A percentile compares a stretch with the other conserved stretches of the same genome.
Evolutionary conservation across 768 basidiomycete species (phyloP).

Genomic region (Termitomyces sp.): DNA sequence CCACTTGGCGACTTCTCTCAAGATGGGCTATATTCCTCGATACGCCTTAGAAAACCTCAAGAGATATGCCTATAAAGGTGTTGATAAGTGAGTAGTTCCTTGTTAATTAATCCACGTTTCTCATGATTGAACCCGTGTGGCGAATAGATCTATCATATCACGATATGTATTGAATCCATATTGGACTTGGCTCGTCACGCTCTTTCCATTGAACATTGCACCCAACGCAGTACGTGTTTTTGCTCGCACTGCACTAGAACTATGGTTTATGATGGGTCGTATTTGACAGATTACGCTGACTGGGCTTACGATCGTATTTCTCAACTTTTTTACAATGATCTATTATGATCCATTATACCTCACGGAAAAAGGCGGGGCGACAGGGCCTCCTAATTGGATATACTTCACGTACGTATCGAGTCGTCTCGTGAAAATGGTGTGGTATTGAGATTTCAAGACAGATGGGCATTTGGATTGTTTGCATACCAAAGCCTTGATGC

Average conservation of each 20-base stretch:
- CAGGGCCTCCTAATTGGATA: constrained; percentile 75
- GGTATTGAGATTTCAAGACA: constrained; percentile 22
- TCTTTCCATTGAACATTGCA: constrained; percentile 81
- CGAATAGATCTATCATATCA: constrained; percentile 65
- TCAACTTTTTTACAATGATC: constrained; percentile 81
- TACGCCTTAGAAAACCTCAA: constrained; percentile 69
- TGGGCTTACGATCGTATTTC: constrained; percentile 73
- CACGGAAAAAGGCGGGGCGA: constrained; percentile 56
- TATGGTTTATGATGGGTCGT: background rate
- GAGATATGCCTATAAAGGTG: constrained; percentile 74
- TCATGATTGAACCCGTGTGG: background rate
- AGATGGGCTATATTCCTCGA: constrained; percentile 59
- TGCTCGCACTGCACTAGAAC: background rate
- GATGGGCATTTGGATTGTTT: constrained; percentile 87
- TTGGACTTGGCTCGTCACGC: constrained; percentile 88
- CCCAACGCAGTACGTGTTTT: constrained; percentile 81
- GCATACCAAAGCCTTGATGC: constrained; percentile 88
- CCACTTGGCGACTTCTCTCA: background rate
- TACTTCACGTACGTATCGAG: constrained; percentile 71
- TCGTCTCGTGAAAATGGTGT: background rate
- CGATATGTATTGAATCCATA: constrained; percentile 76
- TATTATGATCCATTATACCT: constrained; percentile 81
- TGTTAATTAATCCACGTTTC: constrained; percentile 3
- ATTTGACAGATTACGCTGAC: constrained; percentile 77
- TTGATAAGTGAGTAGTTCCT: constrained; percentile 60